Evolutionary conservation across 2,329 filamentous ascomycete genomes (phyloP).

Genomic region (Colletotrichum filicis): DNA sequence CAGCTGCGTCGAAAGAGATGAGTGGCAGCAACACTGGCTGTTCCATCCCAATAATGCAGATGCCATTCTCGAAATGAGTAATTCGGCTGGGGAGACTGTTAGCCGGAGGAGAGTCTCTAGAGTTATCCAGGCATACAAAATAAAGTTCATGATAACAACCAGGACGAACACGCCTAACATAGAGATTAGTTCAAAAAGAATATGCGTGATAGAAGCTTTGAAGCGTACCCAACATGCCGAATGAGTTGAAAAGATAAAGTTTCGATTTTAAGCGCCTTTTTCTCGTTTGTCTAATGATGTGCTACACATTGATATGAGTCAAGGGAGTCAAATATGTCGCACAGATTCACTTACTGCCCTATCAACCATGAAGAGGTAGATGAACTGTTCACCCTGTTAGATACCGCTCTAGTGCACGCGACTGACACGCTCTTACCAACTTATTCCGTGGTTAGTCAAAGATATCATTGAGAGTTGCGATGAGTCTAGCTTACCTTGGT

Average conservation of each 20-base stretch:
- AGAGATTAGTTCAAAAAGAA: neutral
- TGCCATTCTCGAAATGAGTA: conserved; percentile 8
- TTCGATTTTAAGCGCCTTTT: conserved; percentile 22
- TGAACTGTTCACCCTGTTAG: conserved; percentile 1
- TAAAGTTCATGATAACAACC: conserved; percentile 28
- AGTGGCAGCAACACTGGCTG: neutral
- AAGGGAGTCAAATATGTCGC: accelerated
- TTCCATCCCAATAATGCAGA: conserved; percentile 21
- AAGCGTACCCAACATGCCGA: conserved; percentile 27
- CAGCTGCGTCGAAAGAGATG: conserved; percentile 26
- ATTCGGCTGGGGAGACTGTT: conserved; percentile 1
- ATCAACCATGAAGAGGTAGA: conserved; percentile 32
- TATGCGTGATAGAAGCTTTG: accelerated
- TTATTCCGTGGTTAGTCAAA: neutral
- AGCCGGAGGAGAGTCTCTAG: neutral
- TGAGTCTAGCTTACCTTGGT: conserved; percentile 12
- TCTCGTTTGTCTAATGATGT: conserved; percentile 26
- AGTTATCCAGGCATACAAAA: neutral
- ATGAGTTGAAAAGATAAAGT: conserved; percentile 16
- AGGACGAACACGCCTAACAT: conserved; percentile 9
- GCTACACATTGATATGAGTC: neutral
- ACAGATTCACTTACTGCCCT: conserved; percentile 1
- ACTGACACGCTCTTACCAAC: neutral
- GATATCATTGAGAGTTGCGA: neutral
- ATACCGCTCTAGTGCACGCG: neutral